These are phyloP conservation scores for Zygoascus ofunaensis DNA, from an alignment of 805 yeast genomes.

Conservation along the genomic window DNA sequence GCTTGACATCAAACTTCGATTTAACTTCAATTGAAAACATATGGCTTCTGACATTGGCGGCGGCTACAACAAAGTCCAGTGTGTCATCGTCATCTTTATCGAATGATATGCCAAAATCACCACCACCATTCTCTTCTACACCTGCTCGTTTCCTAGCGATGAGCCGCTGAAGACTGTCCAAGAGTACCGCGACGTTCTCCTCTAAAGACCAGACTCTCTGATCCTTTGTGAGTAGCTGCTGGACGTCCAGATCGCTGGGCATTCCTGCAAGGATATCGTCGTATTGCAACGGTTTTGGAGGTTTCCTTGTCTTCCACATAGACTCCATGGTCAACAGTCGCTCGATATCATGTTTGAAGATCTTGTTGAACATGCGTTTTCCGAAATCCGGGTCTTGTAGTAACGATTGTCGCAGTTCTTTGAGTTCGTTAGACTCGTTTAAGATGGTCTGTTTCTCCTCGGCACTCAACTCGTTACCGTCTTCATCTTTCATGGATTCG, in stretches of 20 bases:
- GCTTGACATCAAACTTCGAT: slow-evolving; percentile 80
- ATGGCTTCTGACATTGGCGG: slow-evolving; percentile 67
- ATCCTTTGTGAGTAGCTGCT: slow-evolving; percentile 21
- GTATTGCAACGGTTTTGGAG: slow-evolving; percentile 56
- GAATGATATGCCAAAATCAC: slow-evolving; percentile 42
- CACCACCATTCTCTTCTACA: slow-evolving; percentile 25
- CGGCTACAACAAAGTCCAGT: slow-evolving; percentile 73
- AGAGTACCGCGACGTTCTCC: slow-evolving; percentile 56
- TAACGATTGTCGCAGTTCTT: slow-evolving; percentile 23
- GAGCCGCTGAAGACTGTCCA: slow-evolving; percentile 39
- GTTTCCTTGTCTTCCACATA: slow-evolving; percentile 64
- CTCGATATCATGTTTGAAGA: slow-evolving; percentile 70
- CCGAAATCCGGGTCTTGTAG: slow-evolving; percentile 31
- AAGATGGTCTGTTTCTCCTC: slow-evolving; percentile 29
- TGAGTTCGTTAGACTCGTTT: slow-evolving; percentile 31
- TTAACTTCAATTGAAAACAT: slow-evolving; percentile 63
- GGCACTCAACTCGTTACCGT: slow-evolving; percentile 36
- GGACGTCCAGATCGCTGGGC: neutral
- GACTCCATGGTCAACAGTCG: slow-evolving; percentile 61
- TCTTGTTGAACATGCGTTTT: slow-evolving; percentile 28
- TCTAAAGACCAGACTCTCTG: slow-evolving; percentile 48
- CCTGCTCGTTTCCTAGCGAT: slow-evolving; percentile 36
- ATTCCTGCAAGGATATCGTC: slow-evolving; percentile 21
- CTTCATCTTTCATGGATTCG: slow-evolving; percentile 53
- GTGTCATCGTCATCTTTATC: slow-evolving; percentile 96